Evolutionary conservation across 768 basidiomycete species (phyloP).

Genomic region (Tulasnella sp.): DNA sequence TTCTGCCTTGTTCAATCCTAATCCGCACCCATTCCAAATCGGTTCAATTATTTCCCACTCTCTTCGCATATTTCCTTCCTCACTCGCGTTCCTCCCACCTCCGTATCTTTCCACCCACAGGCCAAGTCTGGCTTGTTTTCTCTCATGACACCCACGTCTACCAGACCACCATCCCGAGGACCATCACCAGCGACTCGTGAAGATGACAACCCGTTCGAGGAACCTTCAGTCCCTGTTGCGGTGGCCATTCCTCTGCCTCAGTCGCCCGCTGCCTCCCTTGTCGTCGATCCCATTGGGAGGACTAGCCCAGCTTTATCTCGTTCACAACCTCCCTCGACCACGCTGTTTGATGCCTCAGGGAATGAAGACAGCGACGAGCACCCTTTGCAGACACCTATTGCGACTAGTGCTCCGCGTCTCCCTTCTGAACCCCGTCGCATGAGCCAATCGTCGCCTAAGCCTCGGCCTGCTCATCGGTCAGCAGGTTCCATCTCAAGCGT

Average conservation of each 20-base stretch:
- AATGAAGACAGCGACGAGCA: not conserved
- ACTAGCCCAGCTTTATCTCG: not conserved
- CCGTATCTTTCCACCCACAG: not conserved
- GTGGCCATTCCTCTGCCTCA: constrained; percentile 9
- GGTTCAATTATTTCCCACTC: not conserved
- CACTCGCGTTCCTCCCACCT: not conserved
- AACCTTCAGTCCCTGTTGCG: not conserved
- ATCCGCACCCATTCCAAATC: not conserved
- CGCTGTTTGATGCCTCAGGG: not conserved
- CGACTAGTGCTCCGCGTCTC: not conserved
- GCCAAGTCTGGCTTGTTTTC: not conserved
- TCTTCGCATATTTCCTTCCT: not conserved
- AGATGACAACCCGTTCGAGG: constrained; percentile 11
- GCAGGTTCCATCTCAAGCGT: not conserved
- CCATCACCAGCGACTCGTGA: not conserved
- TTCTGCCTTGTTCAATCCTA: not conserved
- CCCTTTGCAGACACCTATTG: not conserved
- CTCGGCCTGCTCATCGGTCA: not conserved
- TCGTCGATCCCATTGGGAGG: not conserved
- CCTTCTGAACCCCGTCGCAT: not conserved
- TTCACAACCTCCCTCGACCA: not conserved
- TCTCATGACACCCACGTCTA: not conserved
- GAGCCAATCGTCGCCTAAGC: not conserved
- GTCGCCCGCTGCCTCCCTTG: constrained; percentile 2
- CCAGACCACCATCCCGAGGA: not conserved